Conservation (phyloP, 306 rosid species). For the Sesbania bispinosa region DNA sequence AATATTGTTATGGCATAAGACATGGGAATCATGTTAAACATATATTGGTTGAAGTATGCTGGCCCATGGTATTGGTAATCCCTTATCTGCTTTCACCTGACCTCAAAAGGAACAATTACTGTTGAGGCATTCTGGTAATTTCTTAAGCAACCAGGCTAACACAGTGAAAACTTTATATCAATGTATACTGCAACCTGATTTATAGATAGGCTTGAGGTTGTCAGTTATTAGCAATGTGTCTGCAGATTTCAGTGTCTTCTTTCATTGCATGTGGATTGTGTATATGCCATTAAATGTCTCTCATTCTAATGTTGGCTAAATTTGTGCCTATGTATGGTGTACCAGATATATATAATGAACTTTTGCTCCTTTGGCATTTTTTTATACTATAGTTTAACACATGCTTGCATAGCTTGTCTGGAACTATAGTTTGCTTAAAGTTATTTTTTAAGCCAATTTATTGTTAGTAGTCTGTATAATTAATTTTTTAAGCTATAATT, state of each 20-base stretch:
- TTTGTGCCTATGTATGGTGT: background rate
- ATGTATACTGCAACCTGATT: background rate
- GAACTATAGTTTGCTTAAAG: background rate
- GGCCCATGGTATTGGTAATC: background rate
- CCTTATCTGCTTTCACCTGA: background rate
- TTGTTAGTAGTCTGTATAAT: constrained; percentile 3
- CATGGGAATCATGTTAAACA: background rate
- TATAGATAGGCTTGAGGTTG: background rate
- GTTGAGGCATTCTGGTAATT: background rate
- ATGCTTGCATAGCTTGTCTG: constrained; percentile 10
- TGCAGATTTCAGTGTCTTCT: background rate
- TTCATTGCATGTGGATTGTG: background rate
- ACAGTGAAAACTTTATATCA: background rate
- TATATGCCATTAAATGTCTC: background rate
- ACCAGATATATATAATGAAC: background rate
- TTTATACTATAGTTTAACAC: background rate
- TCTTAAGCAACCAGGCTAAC: background rate
- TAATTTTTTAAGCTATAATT: constrained; percentile 4
- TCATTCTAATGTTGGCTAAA: background rate
- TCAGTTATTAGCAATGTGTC: background rate
- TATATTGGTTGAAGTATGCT: background rate
- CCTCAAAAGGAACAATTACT: background rate
- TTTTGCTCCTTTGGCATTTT: background rate
- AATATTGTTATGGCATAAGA: background rate
- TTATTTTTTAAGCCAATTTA: constrained; percentile 2